Conservation (phyloP, 352 stramenopile genomes). For the Pythium volutum region DNA sequence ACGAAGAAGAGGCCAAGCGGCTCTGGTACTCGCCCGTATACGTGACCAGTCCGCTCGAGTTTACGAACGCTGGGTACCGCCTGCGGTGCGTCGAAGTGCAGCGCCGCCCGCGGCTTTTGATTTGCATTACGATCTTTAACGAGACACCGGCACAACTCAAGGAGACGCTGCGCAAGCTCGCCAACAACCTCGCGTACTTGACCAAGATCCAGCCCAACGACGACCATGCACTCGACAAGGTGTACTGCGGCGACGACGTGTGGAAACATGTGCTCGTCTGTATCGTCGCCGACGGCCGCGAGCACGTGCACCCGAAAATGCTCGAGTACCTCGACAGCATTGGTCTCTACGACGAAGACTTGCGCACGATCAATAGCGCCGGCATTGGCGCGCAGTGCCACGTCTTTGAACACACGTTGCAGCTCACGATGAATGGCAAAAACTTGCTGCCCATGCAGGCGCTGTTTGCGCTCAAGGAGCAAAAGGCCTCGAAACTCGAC, state of each 20-base stretch:
- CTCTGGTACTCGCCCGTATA: constrained; percentile 85
- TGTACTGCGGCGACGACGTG: constrained; percentile 62
- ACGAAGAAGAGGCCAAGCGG: constrained; percentile 71
- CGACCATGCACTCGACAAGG: constrained; percentile 31
- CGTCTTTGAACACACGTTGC: constrained; percentile 83
- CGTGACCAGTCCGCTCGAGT: constrained; percentile 53
- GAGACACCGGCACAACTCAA: constrained; percentile 67
- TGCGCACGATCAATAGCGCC: constrained; percentile 83
- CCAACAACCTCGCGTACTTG: constrained; percentile 80
- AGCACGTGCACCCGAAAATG: constrained; percentile 75
- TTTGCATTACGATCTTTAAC: constrained; percentile 89
- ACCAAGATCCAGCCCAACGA: constrained; percentile 43
- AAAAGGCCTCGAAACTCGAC: constrained; percentile 78
- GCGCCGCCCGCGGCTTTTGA: constrained; percentile 69
- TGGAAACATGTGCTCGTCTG: constrained; percentile 84
- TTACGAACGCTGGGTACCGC: constrained; percentile 74
- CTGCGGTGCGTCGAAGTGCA: constrained; percentile 75
- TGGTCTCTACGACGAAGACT: constrained; percentile 81
- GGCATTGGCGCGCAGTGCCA: constrained; percentile 80
- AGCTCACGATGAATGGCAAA: constrained; percentile 69
- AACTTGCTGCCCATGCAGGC: constrained; percentile 70
- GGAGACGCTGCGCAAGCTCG: constrained; percentile 71
- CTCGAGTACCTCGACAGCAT: constrained; percentile 73
- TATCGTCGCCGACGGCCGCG: constrained; percentile 75
- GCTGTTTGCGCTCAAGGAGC: constrained; percentile 80